Conservation (phyloP, 352 stramenopile genomes). For the Globisporangium canariense region DNA sequence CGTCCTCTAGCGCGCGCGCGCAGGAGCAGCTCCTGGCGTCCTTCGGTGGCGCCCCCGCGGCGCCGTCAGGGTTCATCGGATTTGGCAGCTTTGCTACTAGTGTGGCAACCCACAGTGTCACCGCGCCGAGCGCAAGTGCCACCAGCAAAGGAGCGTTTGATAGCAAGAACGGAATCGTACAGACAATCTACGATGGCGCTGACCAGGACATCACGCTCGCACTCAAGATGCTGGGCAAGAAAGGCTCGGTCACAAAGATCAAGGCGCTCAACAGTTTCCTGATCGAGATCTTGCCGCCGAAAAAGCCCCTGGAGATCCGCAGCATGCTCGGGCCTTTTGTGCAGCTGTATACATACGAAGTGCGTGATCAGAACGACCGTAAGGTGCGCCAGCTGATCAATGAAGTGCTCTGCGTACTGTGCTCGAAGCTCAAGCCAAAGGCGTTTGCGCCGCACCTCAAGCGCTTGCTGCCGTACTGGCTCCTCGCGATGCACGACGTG, state of each 20-base stretch:
- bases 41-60: conserved; percentile 13
- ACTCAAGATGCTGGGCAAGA: conserved; percentile 86
- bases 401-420: conserved; percentile 57
- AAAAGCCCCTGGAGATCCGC: conserved; percentile 54
- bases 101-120: conserved; percentile 13
- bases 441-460: conserved; percentile 71
- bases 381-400: conserved; percentile 78
- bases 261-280: conserved; percentile 76
- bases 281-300: conserved; percentile 52
- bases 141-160: conserved; percentile 5
- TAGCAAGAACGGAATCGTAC: conserved; percentile 19
- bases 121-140: conserved; percentile 13
- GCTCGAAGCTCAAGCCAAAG: conserved; percentile 60
- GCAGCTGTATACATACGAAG: conserved; percentile 75
- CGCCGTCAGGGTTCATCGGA: conserved; percentile 55
- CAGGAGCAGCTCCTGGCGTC: conserved; percentile 55
- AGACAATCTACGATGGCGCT: conserved; percentile 71
- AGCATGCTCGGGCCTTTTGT: conserved; percentile 73
- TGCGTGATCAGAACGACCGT: conserved; percentile 81
- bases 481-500: conserved; percentile 76
- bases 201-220: conserved; percentile 76
- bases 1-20: conserved; percentile 76
- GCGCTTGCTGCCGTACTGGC: conserved; percentile 75
- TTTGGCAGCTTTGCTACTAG: conserved; percentile 63
- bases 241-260: conserved; percentile 73